Conservation (phyloP, 805 yeast species). For the Candida odintsovae region DNA sequence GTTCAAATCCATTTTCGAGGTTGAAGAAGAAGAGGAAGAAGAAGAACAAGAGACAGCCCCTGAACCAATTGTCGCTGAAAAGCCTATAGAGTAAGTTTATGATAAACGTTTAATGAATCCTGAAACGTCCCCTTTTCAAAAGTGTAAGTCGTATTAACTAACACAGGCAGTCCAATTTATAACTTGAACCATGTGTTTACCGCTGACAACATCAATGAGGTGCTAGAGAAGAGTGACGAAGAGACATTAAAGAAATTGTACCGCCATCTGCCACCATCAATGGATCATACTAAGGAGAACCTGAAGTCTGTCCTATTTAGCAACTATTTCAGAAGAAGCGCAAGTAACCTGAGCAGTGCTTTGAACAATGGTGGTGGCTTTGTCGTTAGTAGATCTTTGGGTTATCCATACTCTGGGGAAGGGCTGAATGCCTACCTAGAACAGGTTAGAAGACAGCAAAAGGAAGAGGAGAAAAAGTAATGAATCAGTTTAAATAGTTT, state of each 20-base stretch:
- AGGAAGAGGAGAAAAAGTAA: constrained; percentile 7
- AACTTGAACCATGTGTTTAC: constrained; percentile 16
- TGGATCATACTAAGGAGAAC: constrained; percentile 32
- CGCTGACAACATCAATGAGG: constrained; percentile 7
- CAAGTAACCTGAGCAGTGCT: constrained; percentile 36
- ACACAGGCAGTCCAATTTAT: constrained; percentile 14
- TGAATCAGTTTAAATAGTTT: not conserved
- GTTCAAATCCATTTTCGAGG: constrained; percentile 42
- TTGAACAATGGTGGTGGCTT: constrained; percentile 43
- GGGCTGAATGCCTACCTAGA: constrained; percentile 45
- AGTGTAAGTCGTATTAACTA: not conserved
- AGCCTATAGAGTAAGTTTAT: not conserved
- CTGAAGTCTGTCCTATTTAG: constrained; percentile 40
- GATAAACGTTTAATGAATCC: not conserved
- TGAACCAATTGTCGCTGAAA: not conserved
- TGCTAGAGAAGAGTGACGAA: constrained; percentile 20
- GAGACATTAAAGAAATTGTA: constrained; percentile 31
- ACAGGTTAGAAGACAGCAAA: constrained; percentile 31
- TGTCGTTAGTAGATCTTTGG: constrained; percentile 42
- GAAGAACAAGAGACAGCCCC: constrained; percentile 20
- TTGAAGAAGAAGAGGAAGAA: constrained; percentile 36
- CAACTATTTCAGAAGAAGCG: constrained; percentile 42
- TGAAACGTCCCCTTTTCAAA: not conserved
- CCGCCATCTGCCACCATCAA: constrained; percentile 36
- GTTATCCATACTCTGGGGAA: constrained; percentile 47